These are phyloP conservation scores for Apodospora peruviana DNA, from an alignment of 495 filamentous ascomycete genomes.

Conservation along the genomic window DNA sequence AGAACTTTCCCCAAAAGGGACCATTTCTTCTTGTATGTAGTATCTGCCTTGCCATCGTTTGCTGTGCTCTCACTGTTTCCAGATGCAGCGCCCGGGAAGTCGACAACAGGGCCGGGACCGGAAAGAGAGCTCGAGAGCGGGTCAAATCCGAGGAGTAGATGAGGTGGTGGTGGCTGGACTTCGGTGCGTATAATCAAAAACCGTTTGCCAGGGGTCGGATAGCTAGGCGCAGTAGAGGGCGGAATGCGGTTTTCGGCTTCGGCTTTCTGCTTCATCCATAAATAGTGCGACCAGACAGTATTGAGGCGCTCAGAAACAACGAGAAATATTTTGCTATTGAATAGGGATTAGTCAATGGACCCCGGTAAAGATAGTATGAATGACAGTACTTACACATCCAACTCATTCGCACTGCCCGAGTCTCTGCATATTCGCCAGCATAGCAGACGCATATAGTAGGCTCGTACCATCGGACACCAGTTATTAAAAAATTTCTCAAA, in stretches of 20 bases:
- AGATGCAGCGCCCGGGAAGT: conserved; percentile 10
- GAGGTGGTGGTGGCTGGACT: conserved; percentile 50
- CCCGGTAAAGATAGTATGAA: not conserved
- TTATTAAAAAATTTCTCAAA: conserved; percentile 89
- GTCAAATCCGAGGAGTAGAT: conserved; percentile 36
- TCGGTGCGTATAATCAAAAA: conserved; percentile 92
- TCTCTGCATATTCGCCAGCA: conserved; percentile 89
- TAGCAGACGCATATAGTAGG: conserved; percentile 88
- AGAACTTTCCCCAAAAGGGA: conserved; percentile 64
- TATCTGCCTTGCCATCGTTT: conserved; percentile 6
- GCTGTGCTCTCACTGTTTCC: not conserved
- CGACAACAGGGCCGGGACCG: not conserved
- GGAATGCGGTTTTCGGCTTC: conserved; percentile 48
- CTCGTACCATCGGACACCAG: conserved; percentile 97
- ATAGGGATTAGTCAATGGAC: conserved; percentile 3
- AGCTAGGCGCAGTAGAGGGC: conserved; percentile 75
- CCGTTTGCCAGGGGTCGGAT: conserved; percentile 83
- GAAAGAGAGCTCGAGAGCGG: conserved; percentile 22
- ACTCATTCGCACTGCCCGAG: conserved; percentile 57
- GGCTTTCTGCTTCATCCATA: conserved; percentile 62
- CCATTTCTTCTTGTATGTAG: conserved; percentile 58
- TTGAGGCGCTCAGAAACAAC: conserved; percentile 64
- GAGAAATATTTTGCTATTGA: conserved; percentile 59
- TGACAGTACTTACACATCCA: conserved; percentile 63
- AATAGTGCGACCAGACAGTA: conserved; percentile 72